Base-by-base conservation (phyloP, 1,284 basidiomycete genomes). In the Cryptococcus amylolentus region DNA sequence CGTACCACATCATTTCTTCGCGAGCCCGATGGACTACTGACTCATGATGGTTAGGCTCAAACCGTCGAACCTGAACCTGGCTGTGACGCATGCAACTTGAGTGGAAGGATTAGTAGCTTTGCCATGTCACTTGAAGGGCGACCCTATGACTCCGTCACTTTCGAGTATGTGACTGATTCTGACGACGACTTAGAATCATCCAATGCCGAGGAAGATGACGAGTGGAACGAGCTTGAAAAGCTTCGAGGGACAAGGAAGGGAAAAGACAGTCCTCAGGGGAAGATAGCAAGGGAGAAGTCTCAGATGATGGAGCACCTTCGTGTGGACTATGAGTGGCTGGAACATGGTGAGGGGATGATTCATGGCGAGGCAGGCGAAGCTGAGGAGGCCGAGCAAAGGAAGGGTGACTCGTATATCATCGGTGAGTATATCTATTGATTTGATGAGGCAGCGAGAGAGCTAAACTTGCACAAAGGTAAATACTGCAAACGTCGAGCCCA, bases 81-180 rank as follows among this genome's bases (percentile, higher is more conserved):
- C 14, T 92, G 89, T 67, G 87, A 90, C 70, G 89, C 89, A 27
- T 91, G 89, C 71, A 83, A 86, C 71, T 79, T 91, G 20, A 83
- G 86, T 44, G 82, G 84, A 8, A 81, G 88, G 28, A 52, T 70
- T 57, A 66, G 66, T 54, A 55, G 49, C 44, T 71, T 59, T 37
- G 46, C 58, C 26, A 65, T 70, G 9, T 54, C 46, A 6, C 53
- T 77, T 26, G 60, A 59, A 12, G 77, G 77, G 7, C 48, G 62
- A 4, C 60, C 66, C 9, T 78, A 78, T 55, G 63, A 75, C 56
- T 57, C 38, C 4, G 66, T 72, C 23, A 75, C 72, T 3, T 72
- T 73, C 51, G 64, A 76, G 60, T 61, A 69, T 27, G 28, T 67
- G 7, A 49, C 51, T 2, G 39, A 52, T 6, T 39, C 26, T 37